Conservation (phyloP, 306 rosid species). For the Abrus pulchellus region DNA sequence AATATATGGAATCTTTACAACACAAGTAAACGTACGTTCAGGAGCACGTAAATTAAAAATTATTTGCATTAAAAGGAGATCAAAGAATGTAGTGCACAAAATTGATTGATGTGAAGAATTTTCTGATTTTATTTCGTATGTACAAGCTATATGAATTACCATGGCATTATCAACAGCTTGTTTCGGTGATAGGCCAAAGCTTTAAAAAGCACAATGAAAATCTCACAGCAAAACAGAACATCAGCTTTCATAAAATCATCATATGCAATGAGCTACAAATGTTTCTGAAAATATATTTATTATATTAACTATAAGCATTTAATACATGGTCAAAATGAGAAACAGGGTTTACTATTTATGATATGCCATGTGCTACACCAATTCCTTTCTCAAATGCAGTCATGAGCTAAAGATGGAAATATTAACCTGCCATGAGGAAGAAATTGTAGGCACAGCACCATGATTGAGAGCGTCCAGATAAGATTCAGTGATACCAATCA, state of each 20-base stretch:
- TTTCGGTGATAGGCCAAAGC: background rate
- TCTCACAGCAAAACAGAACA: background rate
- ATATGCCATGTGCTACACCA: background rate
- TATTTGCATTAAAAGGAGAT: constrained; percentile 2
- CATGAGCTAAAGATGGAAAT: constrained; percentile 2
- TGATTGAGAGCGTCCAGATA: constrained; percentile 84
- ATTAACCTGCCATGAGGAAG: constrained; percentile 93
- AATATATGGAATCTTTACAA: background rate
- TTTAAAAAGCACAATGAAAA: constrained; percentile 5
- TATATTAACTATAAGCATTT: background rate
- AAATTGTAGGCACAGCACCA: constrained; percentile 86
- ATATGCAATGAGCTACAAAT: background rate
- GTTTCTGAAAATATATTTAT: constrained; percentile 17
- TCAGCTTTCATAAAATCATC: too few relatives aligned
- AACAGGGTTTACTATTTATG: background rate
- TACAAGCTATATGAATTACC: constrained; percentile 1
- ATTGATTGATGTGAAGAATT: background rate
- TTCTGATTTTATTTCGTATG: background rate
- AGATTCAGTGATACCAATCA: constrained; percentile 78
- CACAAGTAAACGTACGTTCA: background rate
- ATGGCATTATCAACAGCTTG: background rate
- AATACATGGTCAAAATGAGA: constrained; percentile 8
- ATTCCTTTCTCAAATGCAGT: background rate
- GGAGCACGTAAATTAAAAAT: background rate
- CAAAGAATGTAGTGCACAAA: background rate